phyloP scores from a whole-genome alignment of 169 alveolate genomes.

The Besnoitia besnoiti region DNA sequence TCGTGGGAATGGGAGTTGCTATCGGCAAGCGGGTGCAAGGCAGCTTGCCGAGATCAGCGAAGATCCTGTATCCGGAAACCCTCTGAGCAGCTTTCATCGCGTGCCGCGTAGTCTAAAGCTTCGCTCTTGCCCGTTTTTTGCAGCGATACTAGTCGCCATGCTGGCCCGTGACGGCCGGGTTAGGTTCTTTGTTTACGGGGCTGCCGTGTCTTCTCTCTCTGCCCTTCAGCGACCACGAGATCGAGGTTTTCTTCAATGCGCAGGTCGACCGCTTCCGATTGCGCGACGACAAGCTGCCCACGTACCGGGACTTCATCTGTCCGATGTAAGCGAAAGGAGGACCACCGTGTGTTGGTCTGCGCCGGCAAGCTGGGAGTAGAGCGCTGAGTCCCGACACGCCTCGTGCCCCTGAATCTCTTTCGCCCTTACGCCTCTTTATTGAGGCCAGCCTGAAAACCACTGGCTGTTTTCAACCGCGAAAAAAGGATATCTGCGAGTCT shows the following conservation, averaged over 20 bases:
- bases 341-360: too few relatives aligned
- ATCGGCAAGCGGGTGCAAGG: too few relatives aligned
- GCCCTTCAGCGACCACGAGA: slow-evolving; percentile 44
- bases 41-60: too few relatives aligned
- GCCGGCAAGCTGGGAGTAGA: too few relatives aligned
- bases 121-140: too few relatives aligned
- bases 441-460: not conserved
- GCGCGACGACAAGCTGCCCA: slow-evolving; percentile 30
- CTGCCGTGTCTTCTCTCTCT: not conserved
- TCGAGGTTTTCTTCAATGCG: slow-evolving; percentile 33
- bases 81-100: too few relatives aligned
- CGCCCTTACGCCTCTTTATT: not conserved
- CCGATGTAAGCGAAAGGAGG: slow-evolving; percentile 31
- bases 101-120: too few relatives aligned
- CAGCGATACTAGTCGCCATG: too few relatives aligned
- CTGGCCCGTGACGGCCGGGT: not conserved
- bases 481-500: not conserved
- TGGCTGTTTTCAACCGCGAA: not conserved
- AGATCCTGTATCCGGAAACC: too few relatives aligned
- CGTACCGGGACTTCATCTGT: slow-evolving; percentile 32
- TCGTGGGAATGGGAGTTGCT: too few relatives aligned
- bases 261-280: slow-evolving; percentile 48
- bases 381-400: too few relatives aligned
- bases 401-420: too few relatives aligned
- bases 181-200: not conserved